Evolutionary conservation across 805 yeast genomes (phyloP).

Genomic region (Spathaspora gorwiae): DNA sequence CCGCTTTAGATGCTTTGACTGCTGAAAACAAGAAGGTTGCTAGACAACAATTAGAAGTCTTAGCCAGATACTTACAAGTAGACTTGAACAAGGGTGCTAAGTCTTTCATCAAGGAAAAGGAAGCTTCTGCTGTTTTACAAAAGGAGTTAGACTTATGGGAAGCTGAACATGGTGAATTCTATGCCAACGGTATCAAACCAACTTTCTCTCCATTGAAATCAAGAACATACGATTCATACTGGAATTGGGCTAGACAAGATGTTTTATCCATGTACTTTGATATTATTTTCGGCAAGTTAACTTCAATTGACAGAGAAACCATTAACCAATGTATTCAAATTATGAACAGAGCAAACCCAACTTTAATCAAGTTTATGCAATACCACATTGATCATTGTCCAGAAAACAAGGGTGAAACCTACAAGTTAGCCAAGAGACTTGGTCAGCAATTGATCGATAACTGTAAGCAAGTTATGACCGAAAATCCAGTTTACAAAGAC

Average conservation of each 20-base stretch:
- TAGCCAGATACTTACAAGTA: slow-evolving; percentile 90
- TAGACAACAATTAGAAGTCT: slow-evolving; percentile 78
- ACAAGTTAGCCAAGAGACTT: slow-evolving; percentile 79
- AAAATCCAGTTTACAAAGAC: slow-evolving; percentile 92
- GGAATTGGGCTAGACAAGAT: slow-evolving; percentile 99
- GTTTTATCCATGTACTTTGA: slow-evolving; percentile 90
- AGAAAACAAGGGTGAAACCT: slow-evolving; percentile 82
- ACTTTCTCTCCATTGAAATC: slow-evolving; percentile 89
- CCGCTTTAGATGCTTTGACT: slow-evolving; percentile 82
- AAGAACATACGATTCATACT: slow-evolving; percentile 92
- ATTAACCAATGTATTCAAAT: slow-evolving; percentile 94
- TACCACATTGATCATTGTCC: slow-evolving; percentile 82
- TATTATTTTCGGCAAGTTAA: slow-evolving; percentile 88
- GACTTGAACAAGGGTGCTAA: slow-evolving; percentile 91
- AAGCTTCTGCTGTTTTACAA: slow-evolving; percentile 78
- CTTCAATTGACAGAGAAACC: slow-evolving; percentile 91
- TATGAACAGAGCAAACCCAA: slow-evolving; percentile 95
- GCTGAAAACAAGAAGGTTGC: slow-evolving; percentile 69
- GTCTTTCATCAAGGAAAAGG: slow-evolving; percentile 75
- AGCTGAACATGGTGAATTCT: slow-evolving; percentile 81
- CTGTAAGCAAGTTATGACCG: slow-evolving; percentile 78
- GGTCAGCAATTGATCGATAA: slow-evolving; percentile 94
- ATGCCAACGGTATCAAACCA: slow-evolving; percentile 87
- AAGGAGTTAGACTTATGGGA: slow-evolving; percentile 88
- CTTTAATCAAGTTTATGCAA: slow-evolving; percentile 94